A percentile compares a stretch with the other conserved stretches of the same genome.
These are phyloP conservation scores for Bolboschoenoplectus hybrid DNA, from an alignment of 202 grass and related monocot species.

Conservation along the genomic window DNA sequence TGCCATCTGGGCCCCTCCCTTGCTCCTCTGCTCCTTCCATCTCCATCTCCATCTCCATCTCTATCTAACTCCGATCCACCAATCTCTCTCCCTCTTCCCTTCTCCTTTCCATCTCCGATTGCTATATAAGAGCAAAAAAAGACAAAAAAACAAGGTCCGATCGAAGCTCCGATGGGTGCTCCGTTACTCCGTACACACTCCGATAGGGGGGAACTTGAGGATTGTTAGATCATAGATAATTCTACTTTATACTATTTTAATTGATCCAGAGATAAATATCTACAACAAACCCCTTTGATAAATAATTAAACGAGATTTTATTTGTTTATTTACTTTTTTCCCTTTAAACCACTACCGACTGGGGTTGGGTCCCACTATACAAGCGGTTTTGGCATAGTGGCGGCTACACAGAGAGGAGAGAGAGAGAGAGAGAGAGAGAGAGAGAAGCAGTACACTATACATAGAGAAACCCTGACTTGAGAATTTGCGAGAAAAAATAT, in stretches of 20 bases:
- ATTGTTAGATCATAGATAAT: background rate
- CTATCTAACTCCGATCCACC: slow-evolving; percentile 31
- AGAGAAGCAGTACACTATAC: too few species aligned
- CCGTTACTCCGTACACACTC: background rate
- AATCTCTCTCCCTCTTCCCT: background rate
- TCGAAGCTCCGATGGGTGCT: background rate
- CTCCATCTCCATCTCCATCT: slow-evolving; percentile 49
- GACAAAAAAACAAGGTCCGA: background rate
- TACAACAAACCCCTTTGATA: background rate
- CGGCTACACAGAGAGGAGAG: background rate
- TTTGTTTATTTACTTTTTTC: background rate
- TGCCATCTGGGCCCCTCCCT: slow-evolving; percentile 18
- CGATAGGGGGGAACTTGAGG: background rate
- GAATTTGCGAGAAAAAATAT: background rate
- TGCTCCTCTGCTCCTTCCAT: slow-evolving; percentile 36
- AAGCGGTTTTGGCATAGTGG: background rate
- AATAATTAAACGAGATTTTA: background rate
- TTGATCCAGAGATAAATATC: background rate
- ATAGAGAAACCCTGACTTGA: background rate
- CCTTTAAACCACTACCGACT: background rate
- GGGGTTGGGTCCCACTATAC: background rate
- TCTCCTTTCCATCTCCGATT: slow-evolving; percentile 1
- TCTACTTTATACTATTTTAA: background rate
- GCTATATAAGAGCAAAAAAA: background rate
- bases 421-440: background rate